These are phyloP conservation scores for rapeseed (Brassica napus) DNA, from an alignment of 345 rosid genomes.

Conservation along the genomic window DNA sequence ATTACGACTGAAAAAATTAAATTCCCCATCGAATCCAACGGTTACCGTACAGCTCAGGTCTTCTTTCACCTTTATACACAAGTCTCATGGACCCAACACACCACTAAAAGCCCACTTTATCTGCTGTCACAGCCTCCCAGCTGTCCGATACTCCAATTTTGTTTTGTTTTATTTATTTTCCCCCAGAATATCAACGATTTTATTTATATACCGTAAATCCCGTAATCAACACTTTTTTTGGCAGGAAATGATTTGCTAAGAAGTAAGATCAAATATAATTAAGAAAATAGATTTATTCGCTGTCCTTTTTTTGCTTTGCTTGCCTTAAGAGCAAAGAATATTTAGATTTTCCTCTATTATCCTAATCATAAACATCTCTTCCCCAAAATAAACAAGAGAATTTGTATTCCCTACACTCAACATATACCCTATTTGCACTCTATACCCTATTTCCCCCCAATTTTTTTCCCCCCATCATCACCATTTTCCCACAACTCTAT, in stretches of 20 bases:
- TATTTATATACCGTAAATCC: conserved; percentile 1
- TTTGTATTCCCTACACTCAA: too few relatives aligned
- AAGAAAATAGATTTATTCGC: background rate
- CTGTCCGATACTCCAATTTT: conserved; percentile 15
- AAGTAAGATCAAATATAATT: background rate
- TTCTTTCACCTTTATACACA: conserved; percentile 10
- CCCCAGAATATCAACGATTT: background rate
- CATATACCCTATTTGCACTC: too few relatives aligned
- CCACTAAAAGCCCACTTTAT: conserved; percentile 20
- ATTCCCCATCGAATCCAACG: conserved; percentile 37
- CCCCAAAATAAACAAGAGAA: background rate
- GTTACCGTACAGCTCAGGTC: conserved; percentile 29
- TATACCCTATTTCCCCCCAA: too few relatives aligned
- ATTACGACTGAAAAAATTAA: conserved; percentile 30
- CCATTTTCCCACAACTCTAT: too few relatives aligned
- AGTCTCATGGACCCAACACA: conserved; percentile 7
- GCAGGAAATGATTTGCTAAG: conserved; percentile 10
- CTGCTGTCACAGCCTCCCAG: conserved; percentile 31
- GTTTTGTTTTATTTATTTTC: background rate
- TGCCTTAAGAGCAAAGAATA: conserved; percentile 24
- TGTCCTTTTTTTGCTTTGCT: conserved; percentile 5
- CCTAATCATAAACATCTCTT: background rate
- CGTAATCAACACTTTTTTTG: conserved; percentile 20
- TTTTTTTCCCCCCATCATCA: too few relatives aligned
- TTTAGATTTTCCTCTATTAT: conserved; percentile 5